These are phyloP conservation scores for Alternaria conjuncta DNA, from an alignment of 2,329 filamentous ascomycete genomes.

Conservation along the genomic window DNA sequence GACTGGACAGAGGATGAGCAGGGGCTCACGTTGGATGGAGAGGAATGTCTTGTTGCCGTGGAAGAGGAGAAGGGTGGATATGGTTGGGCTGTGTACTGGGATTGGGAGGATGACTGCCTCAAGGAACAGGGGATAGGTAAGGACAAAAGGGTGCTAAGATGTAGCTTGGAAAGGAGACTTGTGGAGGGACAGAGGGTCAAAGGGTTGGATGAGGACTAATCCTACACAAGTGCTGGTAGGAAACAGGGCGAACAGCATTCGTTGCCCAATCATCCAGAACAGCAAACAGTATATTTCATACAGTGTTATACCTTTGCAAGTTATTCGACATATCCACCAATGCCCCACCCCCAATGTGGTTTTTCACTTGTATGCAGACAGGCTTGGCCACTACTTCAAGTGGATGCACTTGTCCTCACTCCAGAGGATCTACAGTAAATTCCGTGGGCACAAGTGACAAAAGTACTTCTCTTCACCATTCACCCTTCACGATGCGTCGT, in stretches of 20 bases:
- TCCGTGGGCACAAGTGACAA: too few species aligned
- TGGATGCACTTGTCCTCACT: too few species aligned
- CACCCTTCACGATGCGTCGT: background rate
- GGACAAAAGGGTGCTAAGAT: constrained; percentile 52
- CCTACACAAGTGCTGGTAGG: background rate
- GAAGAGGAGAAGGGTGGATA: constrained; percentile 57
- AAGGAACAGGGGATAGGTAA: constrained; percentile 46
- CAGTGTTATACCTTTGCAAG: too few species aligned
- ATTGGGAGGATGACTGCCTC: constrained; percentile 55
- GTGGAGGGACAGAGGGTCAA: constrained; percentile 24
- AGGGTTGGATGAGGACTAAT: constrained; percentile 21
- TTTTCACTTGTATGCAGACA: background rate
- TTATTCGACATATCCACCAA: background rate
- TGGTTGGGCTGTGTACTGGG: constrained; percentile 62
- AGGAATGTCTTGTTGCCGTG: constrained; percentile 64
- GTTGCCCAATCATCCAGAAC: background rate
- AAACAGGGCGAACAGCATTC: background rate
- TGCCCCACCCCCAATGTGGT: background rate
- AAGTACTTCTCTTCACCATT: background rate
- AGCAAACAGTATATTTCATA: too few species aligned
- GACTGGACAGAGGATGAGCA: constrained; percentile 73
- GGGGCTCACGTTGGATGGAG: constrained; percentile 61
- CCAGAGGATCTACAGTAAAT: too few species aligned
- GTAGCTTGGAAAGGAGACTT: constrained; percentile 54
- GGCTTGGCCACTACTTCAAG: too few species aligned